These are phyloP conservation scores for Casaregolazyma suthepensis DNA, from an alignment of 1,139 yeast species.

Conservation along the genomic window DNA sequence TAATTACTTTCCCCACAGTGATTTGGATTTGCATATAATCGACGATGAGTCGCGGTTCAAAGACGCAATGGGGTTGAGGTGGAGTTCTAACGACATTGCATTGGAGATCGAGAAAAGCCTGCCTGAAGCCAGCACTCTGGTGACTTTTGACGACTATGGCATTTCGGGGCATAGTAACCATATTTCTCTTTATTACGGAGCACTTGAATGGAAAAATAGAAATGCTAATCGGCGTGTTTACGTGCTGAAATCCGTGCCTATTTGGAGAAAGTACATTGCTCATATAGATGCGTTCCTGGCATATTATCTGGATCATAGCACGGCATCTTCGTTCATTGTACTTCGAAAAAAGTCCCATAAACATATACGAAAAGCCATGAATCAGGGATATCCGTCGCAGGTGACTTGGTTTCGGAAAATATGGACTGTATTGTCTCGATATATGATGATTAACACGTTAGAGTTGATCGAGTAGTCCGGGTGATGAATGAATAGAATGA, in stretches of 20 bases:
- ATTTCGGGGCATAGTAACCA: conserved; percentile 88
- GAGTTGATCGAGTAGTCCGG: conserved; percentile 10
- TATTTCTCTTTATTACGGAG: conserved; percentile 56
- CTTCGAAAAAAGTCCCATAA: conserved; percentile 9
- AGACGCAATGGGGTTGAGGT: conserved; percentile 67
- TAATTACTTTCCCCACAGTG: conserved; percentile 43
- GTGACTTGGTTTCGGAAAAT: conserved; percentile 95
- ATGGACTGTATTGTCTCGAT: conserved; percentile 74
- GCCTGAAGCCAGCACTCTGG: conserved; percentile 38
- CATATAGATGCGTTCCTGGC: conserved; percentile 29
- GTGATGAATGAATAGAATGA: neutral
- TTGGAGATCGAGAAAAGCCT: conserved; percentile 27
- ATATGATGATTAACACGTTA: conserved; percentile 65
- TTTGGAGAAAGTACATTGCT: conserved; percentile 34
- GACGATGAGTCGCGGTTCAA: conserved; percentile 40
- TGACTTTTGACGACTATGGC: conserved; percentile 81
- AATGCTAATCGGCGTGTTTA: conserved; percentile 22
- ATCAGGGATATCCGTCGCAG: conserved; percentile 77
- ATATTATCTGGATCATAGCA: conserved; percentile 5
- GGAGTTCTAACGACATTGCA: conserved; percentile 51
- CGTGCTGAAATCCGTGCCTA: conserved; percentile 34
- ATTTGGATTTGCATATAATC: conserved; percentile 42
- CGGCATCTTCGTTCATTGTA: conserved; percentile 7
- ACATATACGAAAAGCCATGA: conserved; percentile 56
- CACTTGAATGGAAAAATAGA: conserved; percentile 33